These are phyloP conservation scores for Oryza nivara DNA, from an alignment of 176 grass and related monocot species.

Conservation along the genomic window DNA sequence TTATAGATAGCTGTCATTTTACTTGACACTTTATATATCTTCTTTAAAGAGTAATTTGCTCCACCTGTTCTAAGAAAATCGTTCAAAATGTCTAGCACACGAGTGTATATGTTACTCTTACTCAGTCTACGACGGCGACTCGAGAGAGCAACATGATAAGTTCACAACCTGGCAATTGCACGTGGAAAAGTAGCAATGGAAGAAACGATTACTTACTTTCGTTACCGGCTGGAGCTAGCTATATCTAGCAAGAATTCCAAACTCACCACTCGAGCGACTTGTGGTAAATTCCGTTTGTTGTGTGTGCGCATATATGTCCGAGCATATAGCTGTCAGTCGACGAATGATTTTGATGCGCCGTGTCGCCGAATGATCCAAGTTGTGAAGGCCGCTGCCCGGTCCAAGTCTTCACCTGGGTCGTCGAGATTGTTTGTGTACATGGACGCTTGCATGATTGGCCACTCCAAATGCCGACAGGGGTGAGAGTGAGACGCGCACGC, in stretches of 20 bases:
- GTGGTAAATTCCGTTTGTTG: not conserved
- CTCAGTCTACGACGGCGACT: not conserved
- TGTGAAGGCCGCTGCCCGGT: constrained; percentile 8
- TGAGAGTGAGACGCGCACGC: not conserved
- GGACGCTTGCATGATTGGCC: not conserved
- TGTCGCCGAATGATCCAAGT: not conserved
- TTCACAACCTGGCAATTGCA: not conserved
- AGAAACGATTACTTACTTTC: not conserved
- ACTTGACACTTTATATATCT: no score
- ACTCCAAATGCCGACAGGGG: not conserved
- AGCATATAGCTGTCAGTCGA: not conserved
- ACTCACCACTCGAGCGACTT: not conserved
- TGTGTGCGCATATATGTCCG: not conserved
- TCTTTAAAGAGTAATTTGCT: no score
- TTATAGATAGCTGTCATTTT: no score
- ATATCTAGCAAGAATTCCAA: not conserved
- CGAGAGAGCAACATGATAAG: not conserved
- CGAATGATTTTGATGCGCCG: not conserved
- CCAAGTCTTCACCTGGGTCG: constrained; percentile 34
- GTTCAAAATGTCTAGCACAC: no score
- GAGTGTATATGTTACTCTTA: not conserved
- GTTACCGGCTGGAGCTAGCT: not conserved
- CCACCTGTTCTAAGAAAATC: no score
- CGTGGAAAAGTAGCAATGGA: constrained; percentile 15
- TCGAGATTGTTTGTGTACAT: not conserved